Conservation (phyloP, 1,284 basidiomycete species). For the Meripilus lineatus region DNA sequence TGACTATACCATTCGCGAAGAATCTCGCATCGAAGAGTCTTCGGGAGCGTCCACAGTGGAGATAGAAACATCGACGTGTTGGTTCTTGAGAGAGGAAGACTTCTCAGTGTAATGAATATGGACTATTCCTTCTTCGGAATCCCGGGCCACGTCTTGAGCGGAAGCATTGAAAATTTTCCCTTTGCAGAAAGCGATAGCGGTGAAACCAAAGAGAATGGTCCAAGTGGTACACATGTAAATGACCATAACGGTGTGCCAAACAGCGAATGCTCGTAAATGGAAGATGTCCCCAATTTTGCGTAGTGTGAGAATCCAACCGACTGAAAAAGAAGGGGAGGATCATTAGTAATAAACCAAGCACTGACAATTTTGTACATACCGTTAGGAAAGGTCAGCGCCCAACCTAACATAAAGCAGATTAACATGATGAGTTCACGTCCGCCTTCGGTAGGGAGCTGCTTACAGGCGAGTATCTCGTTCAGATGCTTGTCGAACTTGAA, state of each 20-base stretch:
- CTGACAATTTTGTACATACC: constrained; percentile 20
- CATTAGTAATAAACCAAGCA: neutral
- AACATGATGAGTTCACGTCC: neutral
- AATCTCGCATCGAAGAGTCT: too few species aligned
- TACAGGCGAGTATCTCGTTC: constrained; percentile 44
- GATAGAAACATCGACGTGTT: too few species aligned
- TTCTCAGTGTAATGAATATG: neutral
- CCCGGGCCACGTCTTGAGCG: constrained; percentile 12
- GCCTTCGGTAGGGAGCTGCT: constrained; percentile 11
- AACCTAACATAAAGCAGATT: constrained; percentile 23
- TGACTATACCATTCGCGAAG: too few species aligned
- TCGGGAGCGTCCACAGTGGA: too few species aligned
- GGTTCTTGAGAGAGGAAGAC: too few species aligned
- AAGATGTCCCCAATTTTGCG: constrained; percentile 39
- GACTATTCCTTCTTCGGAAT: constrained; percentile 8
- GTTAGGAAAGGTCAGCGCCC: constrained; percentile 47
- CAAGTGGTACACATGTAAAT: constrained; percentile 36
- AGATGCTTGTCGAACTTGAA: constrained; percentile 46
- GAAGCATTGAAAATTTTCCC: constrained; percentile 41
- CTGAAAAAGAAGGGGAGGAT: constrained; percentile 16
- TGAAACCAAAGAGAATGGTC: constrained; percentile 37
- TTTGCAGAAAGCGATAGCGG: constrained; percentile 36
- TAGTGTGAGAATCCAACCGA: constrained; percentile 43
- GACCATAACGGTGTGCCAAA: constrained; percentile 37
- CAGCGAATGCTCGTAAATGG: constrained; percentile 33